These are phyloP conservation scores for Adenanthera pavonina DNA, from an alignment of 306 rosid species.

Conservation along the genomic window DNA sequence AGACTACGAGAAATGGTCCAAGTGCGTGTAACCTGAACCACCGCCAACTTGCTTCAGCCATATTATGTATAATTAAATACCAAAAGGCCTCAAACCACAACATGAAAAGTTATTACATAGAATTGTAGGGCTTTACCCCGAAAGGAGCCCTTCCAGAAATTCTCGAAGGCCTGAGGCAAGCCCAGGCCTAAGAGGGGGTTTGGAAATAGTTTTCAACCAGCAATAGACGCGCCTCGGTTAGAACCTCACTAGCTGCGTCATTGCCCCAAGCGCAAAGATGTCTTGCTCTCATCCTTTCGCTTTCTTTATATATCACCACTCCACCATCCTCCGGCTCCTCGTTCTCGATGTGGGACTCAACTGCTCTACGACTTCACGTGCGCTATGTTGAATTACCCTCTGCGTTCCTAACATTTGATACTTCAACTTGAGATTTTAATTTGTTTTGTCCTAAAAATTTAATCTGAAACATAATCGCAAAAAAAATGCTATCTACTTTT, in stretches of 20 bases:
- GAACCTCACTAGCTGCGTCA: slow-evolving; percentile 51
- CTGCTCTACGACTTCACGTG: no score
- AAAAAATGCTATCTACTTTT: no score
- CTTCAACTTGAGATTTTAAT: no score
- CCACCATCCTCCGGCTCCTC: not conserved
- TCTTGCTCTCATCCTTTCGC: rapidly evolving
- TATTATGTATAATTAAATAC: no score
- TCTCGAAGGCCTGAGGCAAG: slow-evolving; percentile 33
- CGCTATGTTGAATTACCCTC: no score
- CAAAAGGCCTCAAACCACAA: no score
- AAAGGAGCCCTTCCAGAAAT: slow-evolving; percentile 46
- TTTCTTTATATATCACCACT: not conserved
- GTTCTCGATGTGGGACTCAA: not conserved
- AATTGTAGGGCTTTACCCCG: slow-evolving; percentile 37
- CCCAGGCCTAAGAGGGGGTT: slow-evolving; percentile 53
- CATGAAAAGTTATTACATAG: not conserved
- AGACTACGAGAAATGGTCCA: no score
- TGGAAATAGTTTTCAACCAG: slow-evolving; percentile 56
- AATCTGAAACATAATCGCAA: no score
- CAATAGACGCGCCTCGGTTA: slow-evolving; percentile 48
- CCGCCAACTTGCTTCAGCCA: no score
- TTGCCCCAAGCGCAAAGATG: slow-evolving; percentile 54
- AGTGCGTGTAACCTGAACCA: no score
- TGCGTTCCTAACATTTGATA: no score
- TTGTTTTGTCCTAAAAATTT: no score